Evolutionary conservation across 306 rosid genomes (phyloP).

Genomic region (Trifolium fragiferum): DNA sequence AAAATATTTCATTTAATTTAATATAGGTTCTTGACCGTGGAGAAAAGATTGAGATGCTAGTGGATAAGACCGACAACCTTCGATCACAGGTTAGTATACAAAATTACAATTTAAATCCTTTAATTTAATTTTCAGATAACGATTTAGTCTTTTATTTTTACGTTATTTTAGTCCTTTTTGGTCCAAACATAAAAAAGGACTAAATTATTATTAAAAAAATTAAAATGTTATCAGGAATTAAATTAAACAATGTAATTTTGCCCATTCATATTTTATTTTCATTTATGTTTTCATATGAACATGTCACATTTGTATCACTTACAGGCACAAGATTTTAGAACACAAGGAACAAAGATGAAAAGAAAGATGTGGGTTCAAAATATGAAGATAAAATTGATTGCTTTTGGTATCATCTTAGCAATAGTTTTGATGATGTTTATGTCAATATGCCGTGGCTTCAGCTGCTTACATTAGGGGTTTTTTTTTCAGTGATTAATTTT

Average conservation of each 20-base stretch:
- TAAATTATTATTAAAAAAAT: too few species aligned
- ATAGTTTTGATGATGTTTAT: constrained; percentile 64
- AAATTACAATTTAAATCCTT: too few species aligned
- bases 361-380: constrained; percentile 94
- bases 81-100: constrained; percentile 84
- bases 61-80: constrained; percentile 91
- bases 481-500: background rate
- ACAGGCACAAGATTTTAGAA: constrained; percentile 89
- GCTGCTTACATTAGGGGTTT: constrained; percentile 49
- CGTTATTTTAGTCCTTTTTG: too few species aligned
- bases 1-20: constrained; percentile 2
- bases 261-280: too few species aligned
- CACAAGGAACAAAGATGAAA: constrained; percentile 73
- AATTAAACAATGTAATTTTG: too few species aligned
- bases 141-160: too few species aligned
- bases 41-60: constrained; percentile 90
- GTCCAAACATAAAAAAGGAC: too few species aligned
- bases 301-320: background rate
- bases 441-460: constrained; percentile 74
- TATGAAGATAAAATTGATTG: constrained; percentile 90
- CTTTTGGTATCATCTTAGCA: constrained; percentile 60
- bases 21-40: constrained; percentile 97
- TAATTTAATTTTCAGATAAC: too few species aligned
- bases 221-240: too few species aligned
- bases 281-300: too few species aligned